phyloP scores from a whole-genome alignment of 768 basidiomycete genomes.

The Pisolithus microcarpus region DNA sequence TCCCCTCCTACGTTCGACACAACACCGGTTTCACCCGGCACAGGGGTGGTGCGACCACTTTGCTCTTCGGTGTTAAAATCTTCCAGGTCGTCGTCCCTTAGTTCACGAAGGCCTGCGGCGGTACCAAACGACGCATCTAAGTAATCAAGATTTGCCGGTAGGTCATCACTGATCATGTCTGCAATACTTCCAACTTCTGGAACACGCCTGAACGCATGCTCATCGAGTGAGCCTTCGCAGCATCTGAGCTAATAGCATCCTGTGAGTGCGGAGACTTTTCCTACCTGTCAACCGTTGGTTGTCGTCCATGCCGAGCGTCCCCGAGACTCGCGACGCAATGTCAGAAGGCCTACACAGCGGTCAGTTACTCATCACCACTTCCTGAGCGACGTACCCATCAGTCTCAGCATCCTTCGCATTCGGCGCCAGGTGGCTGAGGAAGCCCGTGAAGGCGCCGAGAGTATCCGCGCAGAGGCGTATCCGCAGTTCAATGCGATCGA shows the following conservation, averaged over 20 bases:
- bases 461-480: slow-evolving; percentile 79
- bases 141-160: slow-evolving; percentile 85
- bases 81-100: slow-evolving; percentile 66
- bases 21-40: slow-evolving; percentile 31
- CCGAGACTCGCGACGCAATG: slow-evolving; percentile 2
- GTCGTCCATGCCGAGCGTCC: slow-evolving; percentile 3
- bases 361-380: background rate
- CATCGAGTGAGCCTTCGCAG: slow-evolving; percentile 63
- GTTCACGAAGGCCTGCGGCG: slow-evolving; percentile 66
- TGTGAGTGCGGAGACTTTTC: background rate
- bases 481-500: slow-evolving; percentile 46
- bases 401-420: slow-evolving; percentile 30
- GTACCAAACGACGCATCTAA: slow-evolving; percentile 77
- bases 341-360: slow-evolving; percentile 8
- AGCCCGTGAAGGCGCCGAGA: slow-evolving; percentile 46
- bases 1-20: slow-evolving; percentile 71
- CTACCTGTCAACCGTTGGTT: slow-evolving; percentile 24
- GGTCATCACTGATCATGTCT: slow-evolving; percentile 87
- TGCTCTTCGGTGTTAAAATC: slow-evolving; percentile 43
- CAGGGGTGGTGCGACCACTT: slow-evolving; percentile 8
- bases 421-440: slow-evolving; percentile 46
- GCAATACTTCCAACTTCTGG: slow-evolving; percentile 75
- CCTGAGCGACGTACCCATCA: slow-evolving; percentile 16
- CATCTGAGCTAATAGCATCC: slow-evolving; percentile 2
- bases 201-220: slow-evolving; percentile 66